Percentiles rank a stretch among this genome's conserved stretches.
Evolutionary conservation across 129 eudicot species (phyloP).

Genomic region (Chrysanthemum lavandulifolium): DNA sequence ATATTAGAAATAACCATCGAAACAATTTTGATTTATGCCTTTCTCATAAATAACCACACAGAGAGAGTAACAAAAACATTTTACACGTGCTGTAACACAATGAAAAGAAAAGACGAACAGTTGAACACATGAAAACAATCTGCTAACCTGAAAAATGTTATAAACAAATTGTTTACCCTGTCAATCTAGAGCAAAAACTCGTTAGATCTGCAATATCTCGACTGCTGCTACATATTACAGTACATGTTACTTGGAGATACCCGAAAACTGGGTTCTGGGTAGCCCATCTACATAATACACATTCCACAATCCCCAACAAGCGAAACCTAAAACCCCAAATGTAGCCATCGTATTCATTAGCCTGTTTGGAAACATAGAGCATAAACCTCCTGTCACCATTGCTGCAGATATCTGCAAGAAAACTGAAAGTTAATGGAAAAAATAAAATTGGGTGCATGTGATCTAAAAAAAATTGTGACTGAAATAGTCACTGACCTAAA

Average conservation of each 20-base stretch:
- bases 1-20: too few species aligned
- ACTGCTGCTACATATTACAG: conserved; percentile 4
- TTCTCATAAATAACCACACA: too few species aligned
- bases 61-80: too few species aligned
- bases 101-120: too few species aligned
- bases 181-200: conserved; percentile 1
- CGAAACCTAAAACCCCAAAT: conserved; percentile 1
- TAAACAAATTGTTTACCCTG: conserved; percentile 17
- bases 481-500: conserved; percentile 27
- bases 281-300: conserved; percentile 15
- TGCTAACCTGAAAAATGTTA: conserved; percentile 15
- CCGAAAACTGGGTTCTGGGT: conserved; percentile 14
- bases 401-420: conserved; percentile 4
- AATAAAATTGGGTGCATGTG: not conserved
- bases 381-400: too few species aligned
- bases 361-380: too few species aligned
- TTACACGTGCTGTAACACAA: too few species aligned
- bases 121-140: conserved; percentile 9
- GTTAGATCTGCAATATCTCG: not conserved
- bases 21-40: too few species aligned
- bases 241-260: not conserved
- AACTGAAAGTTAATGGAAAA: not conserved
- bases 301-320: conserved; percentile 14
- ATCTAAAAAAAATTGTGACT: not conserved
- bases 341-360: too few species aligned